Evolutionary conservation across 768 basidiomycete genomes (phyloP).

Genomic region (Neoboletus magnificus): DNA sequence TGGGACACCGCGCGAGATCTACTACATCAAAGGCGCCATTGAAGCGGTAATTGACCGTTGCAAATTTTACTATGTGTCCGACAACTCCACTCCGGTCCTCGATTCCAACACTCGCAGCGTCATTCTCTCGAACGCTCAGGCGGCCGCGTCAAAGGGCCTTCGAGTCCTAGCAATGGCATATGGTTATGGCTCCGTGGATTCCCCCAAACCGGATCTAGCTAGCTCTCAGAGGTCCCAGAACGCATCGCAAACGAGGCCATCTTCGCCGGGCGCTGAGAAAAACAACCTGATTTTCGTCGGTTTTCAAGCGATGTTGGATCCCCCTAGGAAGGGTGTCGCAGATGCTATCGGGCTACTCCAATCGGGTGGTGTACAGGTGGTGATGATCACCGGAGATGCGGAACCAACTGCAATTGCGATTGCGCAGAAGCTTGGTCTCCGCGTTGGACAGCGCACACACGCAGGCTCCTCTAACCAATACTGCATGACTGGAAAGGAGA

Average conservation of each 20-base stretch:
- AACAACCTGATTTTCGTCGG: slow-evolving; percentile 82
- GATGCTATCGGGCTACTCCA: slow-evolving; percentile 82
- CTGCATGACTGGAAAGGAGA: slow-evolving; percentile 75
- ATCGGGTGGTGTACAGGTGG: slow-evolving; percentile 86
- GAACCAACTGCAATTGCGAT: slow-evolving; percentile 89
- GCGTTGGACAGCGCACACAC: slow-evolving; percentile 47
- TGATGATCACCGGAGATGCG: slow-evolving; percentile 98
- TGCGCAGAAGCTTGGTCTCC: slow-evolving; percentile 79
- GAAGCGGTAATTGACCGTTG: slow-evolving; percentile 84
- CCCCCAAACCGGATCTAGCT: slow-evolving; percentile 21
- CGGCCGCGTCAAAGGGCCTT: slow-evolving; percentile 70
- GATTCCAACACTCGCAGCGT: slow-evolving; percentile 65
- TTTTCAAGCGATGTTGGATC: slow-evolving; percentile 94
- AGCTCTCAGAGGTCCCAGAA: slow-evolving; percentile 19
- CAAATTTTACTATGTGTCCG: slow-evolving; percentile 85
- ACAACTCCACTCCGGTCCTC: slow-evolving; percentile 81
- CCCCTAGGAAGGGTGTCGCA: slow-evolving; percentile 90
- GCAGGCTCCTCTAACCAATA: slow-evolving; percentile 33
- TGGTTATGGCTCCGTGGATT: slow-evolving; percentile 62
- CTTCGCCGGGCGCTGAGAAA: slow-evolving; percentile 36
- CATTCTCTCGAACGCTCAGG: slow-evolving; percentile 68
- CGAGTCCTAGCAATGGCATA: slow-evolving; percentile 93
- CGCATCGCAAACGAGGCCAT: slow-evolving; percentile 26
- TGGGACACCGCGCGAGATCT: slow-evolving; percentile 59
- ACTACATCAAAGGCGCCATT: slow-evolving; percentile 91